Evolutionary conservation across 2,329 filamentous ascomycete genomes (phyloP).

Genomic region (Trichophyton mentagrophytes): DNA sequence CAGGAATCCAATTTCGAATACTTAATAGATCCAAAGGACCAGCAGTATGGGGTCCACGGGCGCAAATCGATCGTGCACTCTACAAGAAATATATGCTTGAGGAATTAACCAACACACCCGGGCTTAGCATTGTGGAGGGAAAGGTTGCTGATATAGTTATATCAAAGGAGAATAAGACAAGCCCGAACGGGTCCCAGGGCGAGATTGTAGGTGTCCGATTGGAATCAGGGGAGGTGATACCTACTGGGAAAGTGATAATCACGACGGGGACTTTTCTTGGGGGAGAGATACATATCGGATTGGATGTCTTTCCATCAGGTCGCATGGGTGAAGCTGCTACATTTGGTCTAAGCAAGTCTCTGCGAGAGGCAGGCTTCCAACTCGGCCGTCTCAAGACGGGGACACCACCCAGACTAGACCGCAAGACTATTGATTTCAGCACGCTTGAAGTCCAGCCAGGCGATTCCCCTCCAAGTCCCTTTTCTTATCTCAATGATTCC

Average conservation of each 20-base stretch:
- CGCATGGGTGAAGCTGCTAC: conserved; percentile 91
- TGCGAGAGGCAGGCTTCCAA: conserved; percentile 76
- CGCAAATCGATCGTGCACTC: conserved; percentile 82
- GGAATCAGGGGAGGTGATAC: conserved; percentile 74
- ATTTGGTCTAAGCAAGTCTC: conserved; percentile 78
- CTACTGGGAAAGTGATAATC: conserved; percentile 72
- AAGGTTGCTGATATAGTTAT: conserved; percentile 88
- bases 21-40: conserved; percentile 83
- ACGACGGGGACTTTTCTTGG: conserved; percentile 93
- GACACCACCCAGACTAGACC: conserved; percentile 77
- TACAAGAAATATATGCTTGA: conserved; percentile 87
- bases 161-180: conserved; percentile 41
- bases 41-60: conserved; percentile 91
- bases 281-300: conserved; percentile 89
- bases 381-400: conserved; percentile 89
- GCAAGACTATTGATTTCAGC: conserved; percentile 66
- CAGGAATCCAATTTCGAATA: conserved; percentile 84
- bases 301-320: conserved; percentile 73
- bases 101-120: conserved; percentile 65
- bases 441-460: conserved; percentile 61
- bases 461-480: conserved; percentile 75
- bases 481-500: conserved; percentile 73
- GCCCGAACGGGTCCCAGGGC: conserved; percentile 43
- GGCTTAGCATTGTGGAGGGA: conserved; percentile 67
- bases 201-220: conserved; percentile 75